Percentiles rank a stretch among this genome's conserved stretches.
These are phyloP conservation scores for Penicillium sp. DNA, from an alignment of 2,329 filamentous ascomycete species.

Conservation along the genomic window DNA sequence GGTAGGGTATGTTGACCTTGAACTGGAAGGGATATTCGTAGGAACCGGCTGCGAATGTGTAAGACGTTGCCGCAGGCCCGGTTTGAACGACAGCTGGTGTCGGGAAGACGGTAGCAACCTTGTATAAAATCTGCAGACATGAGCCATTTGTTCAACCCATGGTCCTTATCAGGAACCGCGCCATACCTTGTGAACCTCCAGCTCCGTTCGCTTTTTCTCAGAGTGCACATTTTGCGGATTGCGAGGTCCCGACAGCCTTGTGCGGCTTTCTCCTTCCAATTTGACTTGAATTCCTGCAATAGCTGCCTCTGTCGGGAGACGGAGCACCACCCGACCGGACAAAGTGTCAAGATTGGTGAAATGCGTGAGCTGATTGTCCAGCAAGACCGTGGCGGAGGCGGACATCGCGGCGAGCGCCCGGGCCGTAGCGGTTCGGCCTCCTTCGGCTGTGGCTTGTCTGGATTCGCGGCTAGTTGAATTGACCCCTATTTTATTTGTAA, in stretches of 20 bases:
- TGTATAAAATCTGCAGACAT: conserved; percentile 46
- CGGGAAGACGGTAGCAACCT: conserved; percentile 49
- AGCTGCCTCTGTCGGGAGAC: conserved; percentile 43
- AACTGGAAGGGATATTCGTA: conserved; percentile 53
- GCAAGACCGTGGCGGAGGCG: conserved; percentile 39
- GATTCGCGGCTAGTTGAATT: not conserved
- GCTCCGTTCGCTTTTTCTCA: conserved; percentile 50
- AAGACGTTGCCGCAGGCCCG: conserved; percentile 36
- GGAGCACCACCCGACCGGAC: conserved; percentile 46
- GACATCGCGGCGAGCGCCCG: conserved; percentile 41
- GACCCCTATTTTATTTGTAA: not conserved
- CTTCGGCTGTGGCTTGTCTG: not conserved
- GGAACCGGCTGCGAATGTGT: conserved; percentile 47
- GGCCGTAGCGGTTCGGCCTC: conserved; percentile 7
- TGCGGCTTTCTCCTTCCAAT: conserved; percentile 51
- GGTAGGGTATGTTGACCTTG: conserved; percentile 37
- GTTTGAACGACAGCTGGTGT: conserved; percentile 43
- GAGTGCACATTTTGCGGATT: conserved; percentile 43
- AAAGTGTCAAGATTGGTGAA: conserved; percentile 53
- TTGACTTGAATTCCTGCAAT: conserved; percentile 51
- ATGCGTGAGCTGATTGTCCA: conserved; percentile 45
- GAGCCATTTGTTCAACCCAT: not conserved
- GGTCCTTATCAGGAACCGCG: not conserved
- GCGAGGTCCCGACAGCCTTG: conserved; percentile 43
- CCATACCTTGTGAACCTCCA: conserved; percentile 52